Conservation (phyloP, 768 basidiomycete genomes). For the Candolleomyces eurysporus region DNA sequence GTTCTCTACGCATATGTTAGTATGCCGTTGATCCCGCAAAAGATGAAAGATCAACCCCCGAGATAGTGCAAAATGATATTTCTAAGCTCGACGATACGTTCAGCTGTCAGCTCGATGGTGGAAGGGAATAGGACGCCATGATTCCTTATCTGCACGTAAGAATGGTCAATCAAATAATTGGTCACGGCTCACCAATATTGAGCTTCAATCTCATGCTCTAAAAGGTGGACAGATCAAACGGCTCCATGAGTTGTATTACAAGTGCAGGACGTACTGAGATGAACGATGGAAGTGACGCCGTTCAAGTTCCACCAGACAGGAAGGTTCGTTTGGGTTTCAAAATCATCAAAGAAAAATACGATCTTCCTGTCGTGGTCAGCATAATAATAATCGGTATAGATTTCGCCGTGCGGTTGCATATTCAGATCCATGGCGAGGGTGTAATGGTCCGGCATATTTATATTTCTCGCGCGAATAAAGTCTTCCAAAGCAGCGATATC, state of each 20-base stretch:
- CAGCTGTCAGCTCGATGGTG: conserved; percentile 19
- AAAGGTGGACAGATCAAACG: neutral
- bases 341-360: conserved; percentile 56
- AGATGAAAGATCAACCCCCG: conserved; percentile 23
- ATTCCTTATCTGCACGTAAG: conserved; percentile 23
- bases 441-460: conserved; percentile 29
- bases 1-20: conserved; percentile 26
- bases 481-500: conserved; percentile 30
- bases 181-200: conserved; percentile 38
- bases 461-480: conserved; percentile 19
- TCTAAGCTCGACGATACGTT: conserved; percentile 32
- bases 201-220: conserved; percentile 37
- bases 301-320: conserved; percentile 26
- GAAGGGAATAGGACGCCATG: conserved; percentile 35
- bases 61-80: conserved; percentile 38
- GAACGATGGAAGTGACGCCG: conserved; percentile 35
- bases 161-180: neutral
- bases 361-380: conserved; percentile 40
- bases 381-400: conserved; percentile 28
- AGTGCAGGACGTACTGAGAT: conserved; percentile 35
- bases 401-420: conserved; percentile 24
- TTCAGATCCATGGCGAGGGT: conserved; percentile 28
- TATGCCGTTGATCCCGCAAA: neutral
- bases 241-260: neutral
- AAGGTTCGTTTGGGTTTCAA: conserved; percentile 29